A percentile compares a stretch with the other conserved stretches of the same genome.
Evolutionary conservation across 2,329 filamentous ascomycete genomes (phyloP).

Genomic region (Colletotrichum kahawae): DNA sequence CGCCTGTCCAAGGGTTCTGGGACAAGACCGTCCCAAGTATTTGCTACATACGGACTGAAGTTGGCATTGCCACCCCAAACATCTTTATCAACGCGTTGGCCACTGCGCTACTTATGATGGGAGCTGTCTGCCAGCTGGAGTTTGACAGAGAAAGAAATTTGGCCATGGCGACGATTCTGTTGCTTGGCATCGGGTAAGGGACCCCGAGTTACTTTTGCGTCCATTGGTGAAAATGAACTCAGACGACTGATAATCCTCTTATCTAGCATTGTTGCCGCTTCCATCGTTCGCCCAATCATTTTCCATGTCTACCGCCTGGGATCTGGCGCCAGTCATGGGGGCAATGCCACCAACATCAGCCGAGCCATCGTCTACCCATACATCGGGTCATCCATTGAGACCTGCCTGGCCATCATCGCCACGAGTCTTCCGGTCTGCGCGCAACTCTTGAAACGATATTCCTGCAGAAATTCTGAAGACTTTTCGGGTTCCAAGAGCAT

Average conservation of each 20-base stretch:
- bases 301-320: background rate
- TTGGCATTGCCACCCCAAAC: background rate
- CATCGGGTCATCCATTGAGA: background rate
- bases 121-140: background rate
- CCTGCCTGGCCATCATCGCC: background rate
- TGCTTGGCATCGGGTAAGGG: background rate
- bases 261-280: background rate
- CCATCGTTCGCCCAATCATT: background rate
- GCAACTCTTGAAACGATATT: background rate
- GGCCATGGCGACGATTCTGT: background rate
- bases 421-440: background rate
- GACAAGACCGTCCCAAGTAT: background rate
- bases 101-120: background rate
- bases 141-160: background rate
- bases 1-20: background rate
- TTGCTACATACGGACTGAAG: background rate
- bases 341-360: background rate
- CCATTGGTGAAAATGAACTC: background rate
- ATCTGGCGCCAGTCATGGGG: background rate
- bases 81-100: background rate
- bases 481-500: background rate
- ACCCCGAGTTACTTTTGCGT: background rate
- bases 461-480: rapidly evolving
- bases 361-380: background rate
- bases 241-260: background rate